Conservation (phyloP, 2,329 filamentous ascomycete genomes). For the Colletotrichum ledebouriae region DNA sequence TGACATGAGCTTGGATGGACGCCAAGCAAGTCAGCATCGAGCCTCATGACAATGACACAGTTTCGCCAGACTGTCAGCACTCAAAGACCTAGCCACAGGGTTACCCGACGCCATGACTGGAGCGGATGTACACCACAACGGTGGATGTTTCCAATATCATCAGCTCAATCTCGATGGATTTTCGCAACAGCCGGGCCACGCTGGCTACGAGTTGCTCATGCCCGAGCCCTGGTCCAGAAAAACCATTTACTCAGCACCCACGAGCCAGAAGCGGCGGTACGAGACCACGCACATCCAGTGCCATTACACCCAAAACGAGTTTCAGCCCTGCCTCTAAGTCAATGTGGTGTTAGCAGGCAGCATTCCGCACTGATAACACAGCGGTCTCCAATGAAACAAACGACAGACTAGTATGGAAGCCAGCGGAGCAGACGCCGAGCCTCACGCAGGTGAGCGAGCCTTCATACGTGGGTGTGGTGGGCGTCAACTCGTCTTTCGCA, state of each 20-base stretch:
- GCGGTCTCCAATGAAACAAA: constrained; percentile 34
- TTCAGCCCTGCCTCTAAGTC: constrained; percentile 8
- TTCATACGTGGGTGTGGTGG: background rate
- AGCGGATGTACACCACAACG: background rate
- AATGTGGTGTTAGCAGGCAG: constrained; percentile 21
- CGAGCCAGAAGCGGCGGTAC: background rate
- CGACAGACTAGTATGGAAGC: constrained; percentile 21
- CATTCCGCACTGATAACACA: constrained; percentile 26
- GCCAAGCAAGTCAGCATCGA: constrained; percentile 1
- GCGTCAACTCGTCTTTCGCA: background rate
- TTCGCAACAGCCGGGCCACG: background rate
- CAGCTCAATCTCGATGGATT: constrained; percentile 13
- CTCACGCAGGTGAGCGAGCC: constrained; percentile 20
- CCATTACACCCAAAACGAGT: constrained; percentile 11
- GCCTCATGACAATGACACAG: background rate
- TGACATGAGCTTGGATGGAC: background rate
- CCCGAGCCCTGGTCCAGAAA: constrained; percentile 21
- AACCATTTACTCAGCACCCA: background rate
- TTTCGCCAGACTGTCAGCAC: constrained; percentile 19
- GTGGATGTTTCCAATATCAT: background rate
- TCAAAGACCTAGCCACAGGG: background rate
- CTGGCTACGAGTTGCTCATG: background rate
- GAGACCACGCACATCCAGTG: constrained; percentile 4
- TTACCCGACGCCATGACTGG: background rate
- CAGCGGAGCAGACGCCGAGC: constrained; percentile 27